Base-by-base conservation (phyloP, 2,329 filamentous ascomycete species). In the Fusarium napiforme region DNA sequence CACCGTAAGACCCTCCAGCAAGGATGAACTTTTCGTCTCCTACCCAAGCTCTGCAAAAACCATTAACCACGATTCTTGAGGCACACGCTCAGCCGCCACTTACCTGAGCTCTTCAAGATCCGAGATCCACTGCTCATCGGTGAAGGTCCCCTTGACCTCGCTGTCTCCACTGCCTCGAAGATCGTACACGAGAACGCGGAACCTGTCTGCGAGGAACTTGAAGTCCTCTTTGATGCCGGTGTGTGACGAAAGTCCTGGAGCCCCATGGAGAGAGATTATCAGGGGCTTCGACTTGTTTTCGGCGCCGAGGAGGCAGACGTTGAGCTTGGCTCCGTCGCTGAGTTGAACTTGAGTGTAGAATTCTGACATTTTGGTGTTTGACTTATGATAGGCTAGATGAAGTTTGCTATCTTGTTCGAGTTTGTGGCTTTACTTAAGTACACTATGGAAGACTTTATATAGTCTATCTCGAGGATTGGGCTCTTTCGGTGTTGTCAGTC, bases 111-210 rank as follows among this genome's bases (percentile, higher is more conserved):
- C 66, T 16, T 69, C 66, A 0, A 68, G 4, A 14, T 69, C 66
- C 4, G 43, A 21, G 2, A 68, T 12, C 66, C 64, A 69, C 5
- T 47, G 64, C n/a, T 69, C 56, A 23, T 69, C n/a, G n/a, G n/a
- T n/a, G n/a, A n/a, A n/a, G n/a, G n/a, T n/a, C n/a, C n/a, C 43
- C 18, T 62, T 61, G 43, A 50, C 7, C 2, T 68, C 49, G 9
- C 66, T 69, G 8, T 9, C 16, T 36, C 64, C 66, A 19, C 64
- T 69, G 2, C 66, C 66, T 26, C 66, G 43, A 18, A 36, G 39
- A 46, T 69, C 66, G 4, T 67, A 69, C 10, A 67, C 66, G 12
- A 69, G 49, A 16, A 69, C 49, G 4, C 66, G 66, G 18, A 62
- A 69, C 16, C 28, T 39, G 18, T 40, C 26, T 6, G 49, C n/a